phyloP scores from a whole-genome alignment of 768 basidiomycete species.

The Rhizopogon vesiculosus region DNA sequence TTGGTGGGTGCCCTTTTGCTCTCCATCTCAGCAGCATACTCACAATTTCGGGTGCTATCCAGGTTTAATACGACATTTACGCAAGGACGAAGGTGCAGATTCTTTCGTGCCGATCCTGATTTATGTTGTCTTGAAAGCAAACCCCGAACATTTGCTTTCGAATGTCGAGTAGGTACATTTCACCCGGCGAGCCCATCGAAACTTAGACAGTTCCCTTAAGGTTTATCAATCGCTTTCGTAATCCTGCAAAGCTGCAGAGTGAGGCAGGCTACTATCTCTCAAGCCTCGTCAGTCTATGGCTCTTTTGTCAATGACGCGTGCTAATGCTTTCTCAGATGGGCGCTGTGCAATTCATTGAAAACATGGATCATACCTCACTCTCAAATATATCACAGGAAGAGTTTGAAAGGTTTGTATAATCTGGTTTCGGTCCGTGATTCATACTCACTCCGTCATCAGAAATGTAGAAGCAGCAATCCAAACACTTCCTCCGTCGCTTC shows the following conservation, averaged over 20 bases:
- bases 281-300: slow-evolving; percentile 62
- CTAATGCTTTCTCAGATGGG: slow-evolving; percentile 61
- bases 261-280: slow-evolving; percentile 98
- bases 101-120: slow-evolving; percentile 94
- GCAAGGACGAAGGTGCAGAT: slow-evolving; percentile 85
- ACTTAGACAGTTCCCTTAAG: slow-evolving; percentile 31
- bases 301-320: not conserved
- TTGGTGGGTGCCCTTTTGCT: slow-evolving; percentile 54
- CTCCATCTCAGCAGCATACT: slow-evolving; percentile 1
- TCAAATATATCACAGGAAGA: slow-evolving; percentile 94
- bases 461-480: slow-evolving; percentile 63
- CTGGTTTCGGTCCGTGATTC: not conserved
- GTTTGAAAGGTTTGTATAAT: slow-evolving; percentile 67
- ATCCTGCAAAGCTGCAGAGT: slow-evolving; percentile 83
- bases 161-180: slow-evolving; percentile 78
- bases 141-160: slow-evolving; percentile 87
- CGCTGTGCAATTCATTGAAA: slow-evolving; percentile 95
- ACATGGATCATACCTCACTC: slow-evolving; percentile 92
- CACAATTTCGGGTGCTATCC: not conserved
- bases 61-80: slow-evolving; percentile 89
- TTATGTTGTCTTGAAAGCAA: slow-evolving; percentile 90
- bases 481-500: slow-evolving; percentile 31
- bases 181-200: not conserved
- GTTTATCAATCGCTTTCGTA: slow-evolving; percentile 94
- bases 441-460: slow-evolving; percentile 18